Evolutionary conservation across 805 yeast species (phyloP).

Genomic region (Starmerella khaoyaiensis): DNA sequence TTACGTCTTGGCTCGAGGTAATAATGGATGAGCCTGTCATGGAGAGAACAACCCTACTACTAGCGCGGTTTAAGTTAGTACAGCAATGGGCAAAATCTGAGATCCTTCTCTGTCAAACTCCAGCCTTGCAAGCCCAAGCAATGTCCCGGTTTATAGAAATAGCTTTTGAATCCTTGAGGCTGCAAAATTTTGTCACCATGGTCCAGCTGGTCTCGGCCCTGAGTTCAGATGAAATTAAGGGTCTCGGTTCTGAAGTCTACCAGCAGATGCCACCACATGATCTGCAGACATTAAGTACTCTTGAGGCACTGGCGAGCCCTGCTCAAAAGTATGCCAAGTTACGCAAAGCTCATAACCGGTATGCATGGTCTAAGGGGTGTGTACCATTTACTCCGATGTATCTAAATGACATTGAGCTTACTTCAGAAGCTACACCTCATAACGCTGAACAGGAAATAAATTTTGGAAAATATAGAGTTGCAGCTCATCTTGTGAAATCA

Average conservation of each 20-base stretch:
- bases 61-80: conserved; percentile 74
- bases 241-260: conserved; percentile 59
- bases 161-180: conserved; percentile 55
- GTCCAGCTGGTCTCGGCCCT: conserved; percentile 80
- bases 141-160: conserved; percentile 80
- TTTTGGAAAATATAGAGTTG: conserved; percentile 60
- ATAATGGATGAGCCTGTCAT: conserved; percentile 39
- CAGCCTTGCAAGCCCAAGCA: conserved; percentile 48
- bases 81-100: conserved; percentile 90
- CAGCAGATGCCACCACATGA: conserved; percentile 59
- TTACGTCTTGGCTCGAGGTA: conserved; percentile 72
- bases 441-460: conserved; percentile 41
- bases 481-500: conserved; percentile 64
- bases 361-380: conserved; percentile 58
- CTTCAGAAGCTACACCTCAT: conserved; percentile 47
- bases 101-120: conserved; percentile 52
- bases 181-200: conserved; percentile 76
- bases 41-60: conserved; percentile 62
- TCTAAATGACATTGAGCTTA: conserved; percentile 67
- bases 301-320: conserved; percentile 65
- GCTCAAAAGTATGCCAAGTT: conserved; percentile 56
- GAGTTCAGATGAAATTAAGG: conserved; percentile 37
- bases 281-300: conserved; percentile 46
- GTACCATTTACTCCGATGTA: conserved; percentile 85
- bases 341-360: conserved; percentile 47